A percentile compares a stretch with the other conserved stretches of the same genome.
These are phyloP conservation scores for Arthrobotrys conoides DNA, from an alignment of 2,329 filamentous ascomycete genomes.

Conservation along the genomic window DNA sequence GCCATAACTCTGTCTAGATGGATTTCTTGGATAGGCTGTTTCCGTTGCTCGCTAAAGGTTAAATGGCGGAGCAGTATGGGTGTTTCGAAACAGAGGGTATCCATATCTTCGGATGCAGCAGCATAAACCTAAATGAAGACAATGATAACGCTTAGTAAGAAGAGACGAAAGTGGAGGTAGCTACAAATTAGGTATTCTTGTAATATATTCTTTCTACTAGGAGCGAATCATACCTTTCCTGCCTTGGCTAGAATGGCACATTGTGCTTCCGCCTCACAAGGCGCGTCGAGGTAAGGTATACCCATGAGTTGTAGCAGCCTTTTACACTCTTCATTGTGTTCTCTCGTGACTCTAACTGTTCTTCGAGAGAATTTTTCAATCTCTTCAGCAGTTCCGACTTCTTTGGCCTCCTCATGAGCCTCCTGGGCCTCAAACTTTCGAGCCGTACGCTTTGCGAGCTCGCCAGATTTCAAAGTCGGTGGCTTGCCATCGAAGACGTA, in stretches of 20 bases:
- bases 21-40: constrained; percentile 97
- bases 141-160: not conserved
- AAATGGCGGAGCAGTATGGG: constrained; percentile 92
- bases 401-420: constrained; percentile 92
- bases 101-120: constrained; percentile 98
- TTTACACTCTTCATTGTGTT: constrained; percentile 97
- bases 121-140: constrained; percentile 78
- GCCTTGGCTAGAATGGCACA: constrained; percentile 90
- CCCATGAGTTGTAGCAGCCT: constrained; percentile 93
- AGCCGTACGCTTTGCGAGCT: constrained; percentile 94
- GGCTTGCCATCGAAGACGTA: constrained; percentile 98
- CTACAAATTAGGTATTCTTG: not conserved
- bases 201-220: not conserved
- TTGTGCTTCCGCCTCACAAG: constrained; percentile 96
- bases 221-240: constrained; percentile 73
- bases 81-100: constrained; percentile 94
- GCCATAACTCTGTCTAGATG: constrained; percentile 87
- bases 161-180: not conserved
- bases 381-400: constrained; percentile 96
- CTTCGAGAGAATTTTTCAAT: constrained; percentile 96
- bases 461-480: constrained; percentile 96
- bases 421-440: constrained; percentile 94
- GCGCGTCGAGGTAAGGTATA: constrained; percentile 92
- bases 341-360: constrained; percentile 93
- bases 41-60: constrained; percentile 96